phyloP scores from a whole-genome alignment of 768 basidiomycete genomes.

The Mycena rosella region DNA sequence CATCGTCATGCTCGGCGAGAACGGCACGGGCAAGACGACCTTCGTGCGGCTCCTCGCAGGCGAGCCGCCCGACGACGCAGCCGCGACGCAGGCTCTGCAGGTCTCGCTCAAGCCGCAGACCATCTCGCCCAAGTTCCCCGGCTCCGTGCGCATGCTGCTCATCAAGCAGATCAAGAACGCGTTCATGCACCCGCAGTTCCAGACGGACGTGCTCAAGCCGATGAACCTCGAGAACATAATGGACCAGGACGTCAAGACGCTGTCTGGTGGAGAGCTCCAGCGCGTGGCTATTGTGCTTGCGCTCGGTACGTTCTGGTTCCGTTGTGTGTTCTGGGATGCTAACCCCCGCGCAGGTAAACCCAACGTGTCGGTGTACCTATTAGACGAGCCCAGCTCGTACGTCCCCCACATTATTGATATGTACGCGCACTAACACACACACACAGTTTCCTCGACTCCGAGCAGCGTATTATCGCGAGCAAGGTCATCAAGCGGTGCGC shows the following conservation, averaged over 20 bases:
- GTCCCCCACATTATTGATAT: conserved; percentile 38
- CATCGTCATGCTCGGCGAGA: conserved; percentile 99
- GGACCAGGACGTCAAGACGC: conserved; percentile 98
- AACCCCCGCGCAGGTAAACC: conserved; percentile 67
- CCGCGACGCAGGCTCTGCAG: conserved; percentile 82
- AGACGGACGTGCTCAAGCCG: conserved; percentile 97
- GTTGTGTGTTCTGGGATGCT: conserved; percentile 1
- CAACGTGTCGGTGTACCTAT: conserved; percentile 89
- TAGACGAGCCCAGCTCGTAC: conserved; percentile 92
- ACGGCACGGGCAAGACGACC: conserved; percentile 99
- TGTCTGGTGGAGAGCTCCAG: conserved; percentile 98
- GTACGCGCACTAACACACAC: not conserved
- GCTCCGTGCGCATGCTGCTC: conserved; percentile 95
- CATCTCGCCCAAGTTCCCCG: conserved; percentile 97
- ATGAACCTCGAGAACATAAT: conserved; percentile 96
- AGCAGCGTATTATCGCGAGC: conserved; percentile 98
- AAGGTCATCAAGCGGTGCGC: conserved; percentile 96
- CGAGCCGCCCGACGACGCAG: conserved; percentile 88
- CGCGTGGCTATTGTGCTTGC: conserved; percentile 97
- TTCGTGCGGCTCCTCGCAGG: conserved; percentile 96
- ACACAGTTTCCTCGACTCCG: conserved; percentile 92
- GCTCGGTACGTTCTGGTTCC: conserved; percentile 65
- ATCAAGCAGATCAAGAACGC: conserved; percentile 94
- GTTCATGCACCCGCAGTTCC: conserved; percentile 99
- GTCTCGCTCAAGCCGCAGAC: conserved; percentile 99